Evolutionary conservation across 768 basidiomycete genomes (phyloP), one percentile per base, ranked within the genome.

Genomic region (Auricularia sp.): DNA sequence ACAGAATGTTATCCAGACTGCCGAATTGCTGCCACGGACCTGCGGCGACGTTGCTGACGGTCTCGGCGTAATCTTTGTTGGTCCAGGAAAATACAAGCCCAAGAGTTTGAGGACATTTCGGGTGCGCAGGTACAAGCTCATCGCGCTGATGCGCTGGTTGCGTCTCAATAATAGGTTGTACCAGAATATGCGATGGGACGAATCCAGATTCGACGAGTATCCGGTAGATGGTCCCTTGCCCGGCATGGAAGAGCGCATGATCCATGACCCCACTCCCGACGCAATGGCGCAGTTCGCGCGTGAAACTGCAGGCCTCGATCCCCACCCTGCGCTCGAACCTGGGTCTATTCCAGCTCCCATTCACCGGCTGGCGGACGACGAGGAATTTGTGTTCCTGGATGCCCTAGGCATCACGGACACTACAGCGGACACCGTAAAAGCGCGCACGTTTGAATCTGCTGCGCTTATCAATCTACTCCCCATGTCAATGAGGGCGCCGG

Each of bases 141-240:
- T 69, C 69, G 56, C 47, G 10, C 73, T 74, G 64, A 39, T 74
- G 1, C 8, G 60, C 1, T 81, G 78, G 78, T 64, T 81, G 0
- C 74, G 74, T 58, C n/a, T 10, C 0, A 65, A 80, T 63, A 81
- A 80, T 65, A 65, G 43, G 0, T 54, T 76, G 2, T 81, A 81
- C 63, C 16, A 63, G 3, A 63, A 43, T 7, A 21, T 67, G 14
- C 16, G 23, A 8, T 29, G 66, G 1, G 54, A 43, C 36, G 11
- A 4, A 4, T 39, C 36, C 36, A 39, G 4, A 4, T 53, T 67
- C 2, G 36, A 65, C 3, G 8, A 39, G 6, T 62, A 43, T 43
- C 42, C 36, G 18, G 59, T 51, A 18, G 59, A 67, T 44, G 51
- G 33, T 34, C 10, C n/a, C 11, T 6, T 62, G 7, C 64, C 66